phyloP scores from a whole-genome alignment of 225 moss, liverwort and hornwort genomes.

The Polytrichum formosum region DNA sequence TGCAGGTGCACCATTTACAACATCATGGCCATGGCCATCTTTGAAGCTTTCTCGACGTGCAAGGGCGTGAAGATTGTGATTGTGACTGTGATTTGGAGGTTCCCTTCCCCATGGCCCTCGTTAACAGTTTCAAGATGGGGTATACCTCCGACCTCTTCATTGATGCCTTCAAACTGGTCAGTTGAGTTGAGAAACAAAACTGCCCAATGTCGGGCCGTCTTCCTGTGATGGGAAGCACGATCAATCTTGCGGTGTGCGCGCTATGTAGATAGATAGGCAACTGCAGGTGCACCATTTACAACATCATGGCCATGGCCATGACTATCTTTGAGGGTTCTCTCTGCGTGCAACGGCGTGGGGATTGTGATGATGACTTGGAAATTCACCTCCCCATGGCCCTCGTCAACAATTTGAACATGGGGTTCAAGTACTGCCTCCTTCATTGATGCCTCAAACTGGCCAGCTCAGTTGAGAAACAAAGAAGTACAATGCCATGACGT shows the following conservation, averaged over 20 bases:
- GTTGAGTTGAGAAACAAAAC: slow-evolving; percentile 18
- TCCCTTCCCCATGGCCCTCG: slow-evolving; percentile 44
- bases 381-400: slow-evolving; percentile 64
- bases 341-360: too few species aligned
- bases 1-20: slow-evolving; percentile 33
- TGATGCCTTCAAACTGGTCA: slow-evolving; percentile 62
- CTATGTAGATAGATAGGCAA: too few species aligned
- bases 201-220: too few species aligned
- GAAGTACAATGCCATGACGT: not conserved
- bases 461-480: slow-evolving; percentile 41
- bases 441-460: slow-evolving; percentile 97
- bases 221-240: too few species aligned
- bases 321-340: too few species aligned
- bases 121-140: slow-evolving; percentile 58
- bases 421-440: slow-evolving; percentile 86
- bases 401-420: slow-evolving; percentile 97
- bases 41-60: slow-evolving; percentile 79
- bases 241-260: too few species aligned
- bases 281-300: too few species aligned
- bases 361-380: not conserved
- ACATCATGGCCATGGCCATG: too few species aligned
- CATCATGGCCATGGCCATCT: slow-evolving; percentile 82
- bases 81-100: slow-evolving; percentile 17
- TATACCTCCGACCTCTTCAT: slow-evolving; percentile 49
- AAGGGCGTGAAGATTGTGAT: slow-evolving; percentile 66